Evolutionary conservation across 257 asterid genomes (phyloP), one percentile per base, ranked within the genome.

Genomic region (Solanum acaule): DNA sequence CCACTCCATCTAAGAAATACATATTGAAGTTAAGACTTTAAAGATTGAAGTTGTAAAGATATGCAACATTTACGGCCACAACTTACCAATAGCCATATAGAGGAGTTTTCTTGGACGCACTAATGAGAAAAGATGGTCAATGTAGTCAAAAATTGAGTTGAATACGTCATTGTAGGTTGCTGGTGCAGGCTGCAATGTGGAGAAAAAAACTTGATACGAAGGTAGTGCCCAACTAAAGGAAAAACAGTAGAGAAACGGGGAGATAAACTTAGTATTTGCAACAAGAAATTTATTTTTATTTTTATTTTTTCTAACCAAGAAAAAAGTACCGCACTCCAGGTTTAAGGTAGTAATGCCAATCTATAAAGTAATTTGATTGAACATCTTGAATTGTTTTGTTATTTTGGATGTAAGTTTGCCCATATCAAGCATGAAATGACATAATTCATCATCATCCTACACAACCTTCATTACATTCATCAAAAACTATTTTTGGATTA

Each of bases 41-140:
- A 82, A 42, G 40, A 34, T 87, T 65, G 56, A 84, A 37, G 49
- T 76, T 72, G 23, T 42, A 44, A 84, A 76, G 23, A 84, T 52
- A 77, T 85, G 88, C 44, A 77, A 86, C 10, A 44, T 37, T 34
- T 23, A 52, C 18, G n/a, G 14, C 22, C 31, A 38, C 7, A 35
- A 63, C 96, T 88, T 93, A 97, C 99, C 99, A 86, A 96, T 97
- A 86, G 99, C 99, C 96, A 97, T 90, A 88, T 94, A 97, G 68
- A 96, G 99, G 90, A 97, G 94, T 92, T 95, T 95, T 91, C 99
- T 95, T 81, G 99, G 99, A 52, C 99, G 98, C 92, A 95, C 93
- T 92, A 97, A 87, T 56, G 98, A 91, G 89, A 97, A 90, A 40
- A 96, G 92, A 89, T 97, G 98, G 90, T 97, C 99, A 84, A 96